Base-by-base conservation (phyloP, 2,329 filamentous ascomycete species). In the Ustulina deusta region DNA sequence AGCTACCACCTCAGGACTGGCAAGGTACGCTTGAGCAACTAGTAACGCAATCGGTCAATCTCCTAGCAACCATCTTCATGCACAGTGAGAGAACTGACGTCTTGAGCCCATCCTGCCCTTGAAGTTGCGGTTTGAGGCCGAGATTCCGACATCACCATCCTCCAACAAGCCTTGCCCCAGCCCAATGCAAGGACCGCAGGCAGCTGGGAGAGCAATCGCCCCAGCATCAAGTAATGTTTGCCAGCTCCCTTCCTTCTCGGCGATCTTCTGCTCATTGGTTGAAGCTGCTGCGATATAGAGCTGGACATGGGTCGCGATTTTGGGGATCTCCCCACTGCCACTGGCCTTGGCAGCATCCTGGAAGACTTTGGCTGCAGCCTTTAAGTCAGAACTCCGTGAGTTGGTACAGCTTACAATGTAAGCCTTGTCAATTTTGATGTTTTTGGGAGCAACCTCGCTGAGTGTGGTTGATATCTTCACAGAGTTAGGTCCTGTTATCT, bases 391-490 rank as follows among this genome's bases (percentile, higher is more conserved):
- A 11, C 89, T 87, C 57, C 95, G 86, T 0, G 89, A 90, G 81
- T 97, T 97, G 6, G 95, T 98, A 83, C 95, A 98, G 0, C 91
- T 94, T 0, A 97, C 91, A 0, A 97, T 83, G 78, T 97, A 97
- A 0, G 93, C 94, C 77, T 91, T 93, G 82, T 97, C 82, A 29
- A 98, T 80, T 58, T 88, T 86, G 78, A 97, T 97, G 70, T 92
- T 82, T 77, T 95, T 85, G 0, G 86, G 78, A 73, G 91, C 90
- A 0, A 98, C 87, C 40, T 95, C 89, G 6, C 83, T 81, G 0
- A 98, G 80, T 0, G 95, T 93, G 0, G 91, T 97, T 0, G 92
- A 89, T 0, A 97, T 82, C 80, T 97, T 97, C 75, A 97, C 93
- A 0, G 92, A 94, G 81, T 97, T 97, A 0, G 95, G 95, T 0